These are phyloP conservation scores for Phyllosticta citriasiana DNA, from an alignment of 2,329 filamentous ascomycete genomes.

Conservation along the genomic window DNA sequence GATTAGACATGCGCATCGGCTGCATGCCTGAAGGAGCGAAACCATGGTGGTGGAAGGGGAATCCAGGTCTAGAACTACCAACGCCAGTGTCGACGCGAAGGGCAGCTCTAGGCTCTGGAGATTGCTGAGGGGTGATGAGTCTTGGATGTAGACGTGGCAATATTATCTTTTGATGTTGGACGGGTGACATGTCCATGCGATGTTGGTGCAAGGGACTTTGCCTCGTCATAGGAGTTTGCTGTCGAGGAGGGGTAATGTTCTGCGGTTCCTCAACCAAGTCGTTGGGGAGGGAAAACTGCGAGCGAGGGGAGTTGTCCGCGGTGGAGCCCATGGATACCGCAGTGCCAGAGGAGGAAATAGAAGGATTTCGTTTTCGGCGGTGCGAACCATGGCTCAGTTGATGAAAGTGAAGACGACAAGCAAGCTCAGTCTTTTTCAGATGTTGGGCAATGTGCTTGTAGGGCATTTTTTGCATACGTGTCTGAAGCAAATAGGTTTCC, in stretches of 20 bases:
- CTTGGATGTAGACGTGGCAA: conserved; percentile 50
- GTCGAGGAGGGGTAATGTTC: conserved; percentile 28
- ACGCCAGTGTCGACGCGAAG: conserved; percentile 37
- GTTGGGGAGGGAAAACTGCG: conserved; percentile 14
- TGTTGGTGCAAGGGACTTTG: conserved; percentile 18
- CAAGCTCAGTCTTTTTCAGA: conserved; percentile 78
- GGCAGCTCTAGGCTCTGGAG: conserved; percentile 26
- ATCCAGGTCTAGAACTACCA: background rate
- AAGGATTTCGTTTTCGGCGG: conserved; percentile 66
- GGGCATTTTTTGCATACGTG: conserved; percentile 76
- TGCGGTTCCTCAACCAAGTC: conserved; percentile 13
- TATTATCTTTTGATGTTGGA: conserved; percentile 34
- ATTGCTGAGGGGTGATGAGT: conserved; percentile 31
- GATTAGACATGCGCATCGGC: conserved; percentile 30
- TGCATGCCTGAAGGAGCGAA: conserved; percentile 1
- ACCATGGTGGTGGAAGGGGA: conserved; percentile 9
- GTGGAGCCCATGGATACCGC: conserved; percentile 21
- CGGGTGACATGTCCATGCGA: background rate
- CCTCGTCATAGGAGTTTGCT: conserved; percentile 39
- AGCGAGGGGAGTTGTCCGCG: conserved; percentile 19
- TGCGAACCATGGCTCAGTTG: conserved; percentile 75
- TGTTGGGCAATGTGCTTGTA: conserved; percentile 84
- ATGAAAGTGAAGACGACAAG: conserved; percentile 79
- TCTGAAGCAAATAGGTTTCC: conserved; percentile 78
- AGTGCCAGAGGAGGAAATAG: conserved; percentile 48